Conservation (phyloP, 345 rosid genomes). For the Boechera retrofracta region DNA sequence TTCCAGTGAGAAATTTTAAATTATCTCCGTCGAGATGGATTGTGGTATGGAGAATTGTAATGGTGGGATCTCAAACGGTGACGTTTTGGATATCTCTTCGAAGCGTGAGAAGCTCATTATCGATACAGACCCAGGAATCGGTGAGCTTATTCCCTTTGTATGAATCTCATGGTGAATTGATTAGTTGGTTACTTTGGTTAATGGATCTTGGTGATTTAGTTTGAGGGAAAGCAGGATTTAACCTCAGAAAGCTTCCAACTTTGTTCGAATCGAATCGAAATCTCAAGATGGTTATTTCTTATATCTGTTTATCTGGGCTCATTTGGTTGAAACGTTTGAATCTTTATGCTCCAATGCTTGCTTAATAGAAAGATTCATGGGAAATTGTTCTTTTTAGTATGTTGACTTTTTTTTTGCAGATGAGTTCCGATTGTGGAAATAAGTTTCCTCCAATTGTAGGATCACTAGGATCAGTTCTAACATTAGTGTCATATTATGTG, state of each 20-base stretch:
- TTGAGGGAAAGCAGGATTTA: background rate
- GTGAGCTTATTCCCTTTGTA: conserved; percentile 49
- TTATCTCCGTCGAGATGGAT: conserved; percentile 39
- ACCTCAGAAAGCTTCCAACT: conserved; percentile 3
- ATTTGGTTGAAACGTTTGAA: conserved; percentile 14
- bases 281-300: conserved; percentile 8
- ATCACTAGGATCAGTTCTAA: conserved; percentile 21
- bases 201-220: conserved; percentile 15
- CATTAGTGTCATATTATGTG: background rate
- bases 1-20: background rate
- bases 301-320: conserved; percentile 17
- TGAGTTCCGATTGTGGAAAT: background rate
- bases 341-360: conserved; percentile 10
- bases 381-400: background rate
- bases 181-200: background rate
- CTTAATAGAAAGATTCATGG: background rate
- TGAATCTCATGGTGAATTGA: too few species aligned
- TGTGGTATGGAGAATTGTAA: conserved; percentile 36
- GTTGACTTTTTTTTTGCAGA: conserved; percentile 6
- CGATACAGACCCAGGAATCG: conserved; percentile 98
- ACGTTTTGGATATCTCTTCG: conserved; percentile 38
- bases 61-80: conserved; percentile 43
- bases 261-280: background rate
- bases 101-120: conserved; percentile 76
- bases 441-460: conserved; percentile 4